Conservation (phyloP, 768 basidiomycete genomes). For the Fomitopsis pulvina region DNA sequence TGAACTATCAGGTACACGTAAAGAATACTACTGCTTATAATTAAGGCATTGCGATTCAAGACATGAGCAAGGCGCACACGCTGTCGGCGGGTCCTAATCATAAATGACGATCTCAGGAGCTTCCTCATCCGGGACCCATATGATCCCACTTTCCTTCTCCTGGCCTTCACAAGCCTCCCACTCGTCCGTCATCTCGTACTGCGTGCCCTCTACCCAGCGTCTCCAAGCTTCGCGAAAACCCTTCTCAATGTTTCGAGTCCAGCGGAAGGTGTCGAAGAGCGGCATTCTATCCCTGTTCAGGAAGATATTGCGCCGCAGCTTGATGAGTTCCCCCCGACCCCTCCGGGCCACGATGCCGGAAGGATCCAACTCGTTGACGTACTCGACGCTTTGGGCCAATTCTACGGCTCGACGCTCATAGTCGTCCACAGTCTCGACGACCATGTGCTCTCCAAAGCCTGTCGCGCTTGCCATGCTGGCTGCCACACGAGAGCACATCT, state of each 20-base stretch:
- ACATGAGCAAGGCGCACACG: no score
- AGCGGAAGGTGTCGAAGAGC: slow-evolving; percentile 42
- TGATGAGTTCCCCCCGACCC: slow-evolving; percentile 29
- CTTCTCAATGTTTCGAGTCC: slow-evolving; percentile 43
- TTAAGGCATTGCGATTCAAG: no score
- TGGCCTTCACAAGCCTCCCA: slow-evolving; percentile 29
- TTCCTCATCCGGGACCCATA: slow-evolving; percentile 23
- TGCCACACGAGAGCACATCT: slow-evolving; percentile 46
- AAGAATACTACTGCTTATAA: not conserved
- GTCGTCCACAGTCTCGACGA: slow-evolving; percentile 34
- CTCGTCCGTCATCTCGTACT: slow-evolving; percentile 28
- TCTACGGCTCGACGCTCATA: slow-evolving; percentile 41
- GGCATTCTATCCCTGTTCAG: slow-evolving; percentile 35
- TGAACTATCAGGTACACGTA: slow-evolving; percentile 9
- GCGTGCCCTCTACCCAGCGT: slow-evolving; percentile 40
- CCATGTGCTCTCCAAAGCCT: slow-evolving; percentile 41
- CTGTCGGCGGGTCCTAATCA: no score
- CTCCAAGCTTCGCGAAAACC: slow-evolving; percentile 37
- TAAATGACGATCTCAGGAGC: slow-evolving; percentile 14
- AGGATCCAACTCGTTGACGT: slow-evolving; percentile 12
- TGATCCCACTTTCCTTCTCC: slow-evolving; percentile 23
- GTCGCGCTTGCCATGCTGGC: slow-evolving; percentile 43
- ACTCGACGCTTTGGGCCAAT: slow-evolving; percentile 27
- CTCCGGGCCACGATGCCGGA: slow-evolving; percentile 15
- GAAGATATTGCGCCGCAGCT: slow-evolving; percentile 36